These are phyloP conservation scores for Strobilomyces dryophilus DNA, from an alignment of 768 basidiomycete genomes.

Conservation along the genomic window DNA sequence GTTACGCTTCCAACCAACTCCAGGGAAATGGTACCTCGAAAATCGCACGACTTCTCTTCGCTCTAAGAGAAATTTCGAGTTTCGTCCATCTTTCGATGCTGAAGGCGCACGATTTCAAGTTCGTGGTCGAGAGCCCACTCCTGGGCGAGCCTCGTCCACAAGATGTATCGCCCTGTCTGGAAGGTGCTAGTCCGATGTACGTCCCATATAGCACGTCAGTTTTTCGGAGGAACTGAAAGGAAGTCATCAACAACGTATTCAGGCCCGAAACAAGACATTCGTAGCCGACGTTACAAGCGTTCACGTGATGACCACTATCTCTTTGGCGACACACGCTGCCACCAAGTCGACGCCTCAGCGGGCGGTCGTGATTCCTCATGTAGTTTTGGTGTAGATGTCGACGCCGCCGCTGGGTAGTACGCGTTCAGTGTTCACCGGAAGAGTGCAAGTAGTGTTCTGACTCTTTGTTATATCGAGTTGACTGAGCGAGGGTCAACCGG, in stretches of 20 bases:
- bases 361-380: too few relatives aligned
- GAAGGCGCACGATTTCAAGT: constrained; percentile 77
- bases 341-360: too few relatives aligned
- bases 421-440: too few relatives aligned
- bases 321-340: too few relatives aligned
- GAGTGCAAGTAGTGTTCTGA: too few relatives aligned
- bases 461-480: too few relatives aligned
- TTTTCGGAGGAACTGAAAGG: constrained; percentile 37
- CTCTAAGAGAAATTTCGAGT: constrained; percentile 59
- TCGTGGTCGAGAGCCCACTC: constrained; percentile 81
- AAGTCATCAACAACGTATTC: not conserved
- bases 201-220: constrained; percentile 65
- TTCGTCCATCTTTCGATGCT: constrained; percentile 67
- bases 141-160: constrained; percentile 91
- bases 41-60: constrained; percentile 56
- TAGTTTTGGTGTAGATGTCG: too few relatives aligned
- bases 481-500: too few relatives aligned
- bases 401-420: too few relatives aligned
- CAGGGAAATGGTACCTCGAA: not conserved
- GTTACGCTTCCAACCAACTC: constrained; percentile 15
- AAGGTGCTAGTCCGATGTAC: constrained; percentile 76
- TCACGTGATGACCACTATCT: too few relatives aligned
- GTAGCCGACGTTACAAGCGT: too few relatives aligned
- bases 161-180: constrained; percentile 92
- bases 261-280: constrained; percentile 8